Percentiles rank a stretch among this genome's conserved stretches.
phyloP scores from a whole-genome alignment of 2,329 filamentous ascomycete genomes.

The Colletotrichum sp. region DNA sequence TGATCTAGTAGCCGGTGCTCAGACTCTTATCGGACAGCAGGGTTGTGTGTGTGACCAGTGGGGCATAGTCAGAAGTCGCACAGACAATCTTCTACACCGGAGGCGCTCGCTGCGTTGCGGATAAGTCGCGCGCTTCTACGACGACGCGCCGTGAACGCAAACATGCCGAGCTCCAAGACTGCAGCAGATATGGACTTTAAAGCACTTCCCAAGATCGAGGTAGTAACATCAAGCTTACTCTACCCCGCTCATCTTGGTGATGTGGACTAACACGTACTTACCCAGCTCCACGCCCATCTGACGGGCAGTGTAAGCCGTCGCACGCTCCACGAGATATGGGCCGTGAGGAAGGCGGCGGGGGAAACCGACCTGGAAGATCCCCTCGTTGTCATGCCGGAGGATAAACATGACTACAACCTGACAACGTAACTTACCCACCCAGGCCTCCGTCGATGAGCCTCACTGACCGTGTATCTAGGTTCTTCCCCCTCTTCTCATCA shows the following conservation, averaged over 20 bases:
- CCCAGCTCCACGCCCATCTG: constrained; percentile 79
- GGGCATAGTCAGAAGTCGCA: not conserved
- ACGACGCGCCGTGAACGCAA: not conserved
- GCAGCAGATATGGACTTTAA: constrained; percentile 44
- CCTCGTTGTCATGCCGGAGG: constrained; percentile 68
- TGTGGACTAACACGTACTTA: not conserved
- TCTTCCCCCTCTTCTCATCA: constrained; percentile 79
- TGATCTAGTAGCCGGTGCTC: not conserved
- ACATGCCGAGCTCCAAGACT: not conserved
- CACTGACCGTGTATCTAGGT: constrained; percentile 46
- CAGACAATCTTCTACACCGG: not conserved
- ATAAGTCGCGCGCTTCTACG: not conserved
- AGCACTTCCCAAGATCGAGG: constrained; percentile 62
- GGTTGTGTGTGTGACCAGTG: not conserved
- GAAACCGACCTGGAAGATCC: constrained; percentile 70
- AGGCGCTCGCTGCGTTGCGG: not conserved
- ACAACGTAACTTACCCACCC: constrained; percentile 56
- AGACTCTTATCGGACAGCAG: not conserved
- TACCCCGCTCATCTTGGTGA: not conserved
- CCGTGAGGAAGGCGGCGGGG: constrained; percentile 57
- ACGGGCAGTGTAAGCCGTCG: constrained; percentile 78
- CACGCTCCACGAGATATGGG: constrained; percentile 78
- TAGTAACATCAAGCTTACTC: constrained; percentile 26
- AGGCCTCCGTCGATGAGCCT: not conserved
- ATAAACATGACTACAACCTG: constrained; percentile 75